Base-by-base conservation (phyloP, 1,139 yeast genomes). In the Blastobotrys apis region DNA sequence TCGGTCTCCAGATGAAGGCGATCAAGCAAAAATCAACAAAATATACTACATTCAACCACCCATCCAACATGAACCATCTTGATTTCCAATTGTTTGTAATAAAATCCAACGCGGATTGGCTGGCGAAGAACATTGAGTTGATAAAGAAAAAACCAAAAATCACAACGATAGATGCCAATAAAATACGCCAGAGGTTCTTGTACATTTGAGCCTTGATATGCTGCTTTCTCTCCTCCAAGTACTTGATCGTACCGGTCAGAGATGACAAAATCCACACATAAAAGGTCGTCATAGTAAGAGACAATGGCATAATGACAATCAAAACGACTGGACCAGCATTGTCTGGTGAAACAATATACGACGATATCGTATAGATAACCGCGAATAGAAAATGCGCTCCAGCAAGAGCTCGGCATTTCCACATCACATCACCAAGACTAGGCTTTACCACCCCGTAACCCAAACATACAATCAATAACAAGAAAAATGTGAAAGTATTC, bases 1-100 rank as follows among this genome's bases (percentile, higher is more conserved):
- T 90, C 40, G 98, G 98, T 66, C 98, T 80, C 98, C 98, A 94
- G 53, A 92, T 77, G 72, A 88, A 81, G 10, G 96, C 86, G 55
- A 94, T 74, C 5, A 90, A 79, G 60, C 84, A 76, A 64, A 92
- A 90, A 38, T 90, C 90, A 38, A 81, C 66, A 61, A 84, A 87
- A 67, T 87, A 94, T 13, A 90, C 83, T 37, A 87, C 76, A 49
- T 95, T 81, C 32, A 97, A 95, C 96, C 98, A 88, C 68, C 94
- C 94, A 56, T 92, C 97, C 42, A 84, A 76, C 47, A 88, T 66
- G 61, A 94, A 88, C 72, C 85, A 90, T 53, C 95, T 80, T 31
- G 87, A 78, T 66, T 88, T 86, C 98, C 98, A 94, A 64, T 86
- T 84, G 55, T 78, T 79, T 58, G 90, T 95, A 53, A 92, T 75